Evolutionary conservation across 2,329 filamentous ascomycete genomes (phyloP).

Genomic region (Blastomyces parvus): DNA sequence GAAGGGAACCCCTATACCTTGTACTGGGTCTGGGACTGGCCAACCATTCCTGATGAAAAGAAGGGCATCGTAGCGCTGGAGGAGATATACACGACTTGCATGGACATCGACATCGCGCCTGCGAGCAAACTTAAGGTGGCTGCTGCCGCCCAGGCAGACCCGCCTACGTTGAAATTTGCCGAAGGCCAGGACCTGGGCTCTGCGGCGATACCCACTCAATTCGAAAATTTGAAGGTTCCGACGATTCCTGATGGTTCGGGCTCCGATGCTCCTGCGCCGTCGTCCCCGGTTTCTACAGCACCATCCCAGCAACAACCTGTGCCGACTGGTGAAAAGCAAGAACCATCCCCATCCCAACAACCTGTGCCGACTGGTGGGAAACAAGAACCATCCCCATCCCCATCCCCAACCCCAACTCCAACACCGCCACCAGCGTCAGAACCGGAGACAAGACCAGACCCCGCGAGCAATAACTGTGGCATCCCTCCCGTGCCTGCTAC

Average conservation of each 20-base stretch:
- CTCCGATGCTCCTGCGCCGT: not conserved
- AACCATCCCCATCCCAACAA: not conserved
- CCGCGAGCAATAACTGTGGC: not conserved
- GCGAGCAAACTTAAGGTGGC: not conserved
- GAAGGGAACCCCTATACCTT: conserved; percentile 61
- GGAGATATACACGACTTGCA: conserved; percentile 43
- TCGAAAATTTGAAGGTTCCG: conserved; percentile 24
- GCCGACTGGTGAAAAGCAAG: not conserved
- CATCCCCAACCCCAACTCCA: not conserved
- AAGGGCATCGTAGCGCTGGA: conserved; percentile 29
- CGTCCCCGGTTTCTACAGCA: not conserved
- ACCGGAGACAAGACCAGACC: not conserved
- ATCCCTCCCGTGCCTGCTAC: not conserved
- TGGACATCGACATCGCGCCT: conserved; percentile 33
- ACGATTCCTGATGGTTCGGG: conserved; percentile 9
- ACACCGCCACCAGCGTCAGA: not conserved
- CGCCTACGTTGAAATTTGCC: conserved; percentile 8
- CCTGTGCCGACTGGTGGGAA: not conserved
- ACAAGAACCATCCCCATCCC: not conserved
- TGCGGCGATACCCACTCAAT: conserved; percentile 32
- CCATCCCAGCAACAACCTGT: not conserved
- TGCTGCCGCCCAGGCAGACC: not conserved
- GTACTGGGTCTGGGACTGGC: conserved; percentile 98
- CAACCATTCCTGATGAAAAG: conserved; percentile 41
- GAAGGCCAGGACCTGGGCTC: conserved; percentile 29